These are phyloP conservation scores for Phytophthora chlamydospora DNA, from an alignment of 352 stramenopile genomes.

Conservation along the genomic window DNA sequence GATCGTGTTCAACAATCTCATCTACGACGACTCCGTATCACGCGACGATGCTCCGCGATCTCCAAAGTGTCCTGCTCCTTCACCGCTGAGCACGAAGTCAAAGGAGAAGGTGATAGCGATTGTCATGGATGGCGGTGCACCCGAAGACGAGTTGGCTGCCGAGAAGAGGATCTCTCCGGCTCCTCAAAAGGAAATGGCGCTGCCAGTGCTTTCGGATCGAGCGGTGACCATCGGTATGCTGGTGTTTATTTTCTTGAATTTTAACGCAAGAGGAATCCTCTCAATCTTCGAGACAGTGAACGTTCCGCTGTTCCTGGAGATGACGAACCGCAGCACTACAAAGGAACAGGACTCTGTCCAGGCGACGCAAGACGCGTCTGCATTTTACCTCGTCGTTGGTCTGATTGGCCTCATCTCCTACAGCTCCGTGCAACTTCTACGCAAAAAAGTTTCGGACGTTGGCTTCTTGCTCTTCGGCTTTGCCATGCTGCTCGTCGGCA, in stretches of 20 bases:
- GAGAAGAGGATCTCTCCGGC: neutral
- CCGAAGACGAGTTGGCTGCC: neutral
- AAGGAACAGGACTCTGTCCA: conserved; percentile 31
- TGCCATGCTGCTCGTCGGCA: conserved; percentile 49
- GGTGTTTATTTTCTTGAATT: conserved; percentile 75
- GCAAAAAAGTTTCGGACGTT: conserved; percentile 47
- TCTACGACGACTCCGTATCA: conserved; percentile 59
- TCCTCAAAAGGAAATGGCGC: neutral
- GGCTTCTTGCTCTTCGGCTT: conserved; percentile 60
- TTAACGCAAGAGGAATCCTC: conserved; percentile 63
- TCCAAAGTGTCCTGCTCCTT: conserved; percentile 1
- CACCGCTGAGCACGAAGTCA: neutral
- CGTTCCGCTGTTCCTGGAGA: conserved; percentile 57
- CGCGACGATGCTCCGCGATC: conserved; percentile 44
- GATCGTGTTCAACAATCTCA: conserved; percentile 47
- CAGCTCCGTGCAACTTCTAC: conserved; percentile 36
- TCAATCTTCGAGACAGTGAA: conserved; percentile 81
- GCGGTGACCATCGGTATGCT: conserved; percentile 47
- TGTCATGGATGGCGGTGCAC: conserved; percentile 1
- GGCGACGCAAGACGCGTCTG: conserved; percentile 38
- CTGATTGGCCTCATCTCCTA: conserved; percentile 61
- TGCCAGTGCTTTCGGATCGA: conserved; percentile 36
- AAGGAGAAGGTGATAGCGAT: conserved; percentile 15
- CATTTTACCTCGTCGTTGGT: conserved; percentile 62
- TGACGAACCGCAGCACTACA: conserved; percentile 41